Evolutionary conservation across 768 basidiomycete species (phyloP).

Genomic region (Gloeostereum incarnatum): DNA sequence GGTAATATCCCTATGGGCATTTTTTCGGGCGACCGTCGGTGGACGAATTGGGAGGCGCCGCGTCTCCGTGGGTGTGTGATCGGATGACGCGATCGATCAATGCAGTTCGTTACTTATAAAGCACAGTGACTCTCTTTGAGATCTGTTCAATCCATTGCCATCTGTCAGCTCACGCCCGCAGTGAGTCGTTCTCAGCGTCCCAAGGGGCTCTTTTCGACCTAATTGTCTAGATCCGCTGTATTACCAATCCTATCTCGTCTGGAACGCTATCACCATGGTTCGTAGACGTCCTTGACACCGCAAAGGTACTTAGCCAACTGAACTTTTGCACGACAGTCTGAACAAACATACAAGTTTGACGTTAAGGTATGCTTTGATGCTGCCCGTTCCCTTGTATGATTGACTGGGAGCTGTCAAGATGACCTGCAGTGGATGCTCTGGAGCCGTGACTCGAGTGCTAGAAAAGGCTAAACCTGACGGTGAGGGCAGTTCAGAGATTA

Average conservation of each 20-base stretch:
- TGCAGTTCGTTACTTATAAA: no score
- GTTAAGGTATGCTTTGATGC: conserved; percentile 55
- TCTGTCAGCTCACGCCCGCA: no score
- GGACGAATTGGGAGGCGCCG: not conserved
- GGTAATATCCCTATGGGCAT: no score
- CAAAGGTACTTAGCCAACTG: not conserved
- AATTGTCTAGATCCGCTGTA: not conserved
- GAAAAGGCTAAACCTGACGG: conserved; percentile 51
- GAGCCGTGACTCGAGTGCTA: conserved; percentile 69
- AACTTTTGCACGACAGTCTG: conserved; percentile 8
- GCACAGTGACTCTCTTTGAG: no score
- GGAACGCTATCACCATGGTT: not conserved
- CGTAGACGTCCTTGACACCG: not conserved
- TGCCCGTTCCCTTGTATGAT: not conserved
- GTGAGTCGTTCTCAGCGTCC: not conserved
- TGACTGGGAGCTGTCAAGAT: conserved; percentile 40
- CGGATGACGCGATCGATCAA: not conserved
- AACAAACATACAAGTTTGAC: conserved; percentile 67
- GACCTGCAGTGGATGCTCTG: conserved; percentile 83
- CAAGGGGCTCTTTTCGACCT: not conserved
- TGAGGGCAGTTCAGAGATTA: conserved; percentile 5
- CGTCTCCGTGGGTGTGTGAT: not conserved
- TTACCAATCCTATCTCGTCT: not conserved
- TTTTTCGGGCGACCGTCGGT: no score
- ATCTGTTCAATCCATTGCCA: no score